Percentiles rank a stretch among this genome's conserved stretches.
Evolutionary conservation across 129 eudicot species (phyloP).

Genomic region (Oenanthe sinensis): DNA sequence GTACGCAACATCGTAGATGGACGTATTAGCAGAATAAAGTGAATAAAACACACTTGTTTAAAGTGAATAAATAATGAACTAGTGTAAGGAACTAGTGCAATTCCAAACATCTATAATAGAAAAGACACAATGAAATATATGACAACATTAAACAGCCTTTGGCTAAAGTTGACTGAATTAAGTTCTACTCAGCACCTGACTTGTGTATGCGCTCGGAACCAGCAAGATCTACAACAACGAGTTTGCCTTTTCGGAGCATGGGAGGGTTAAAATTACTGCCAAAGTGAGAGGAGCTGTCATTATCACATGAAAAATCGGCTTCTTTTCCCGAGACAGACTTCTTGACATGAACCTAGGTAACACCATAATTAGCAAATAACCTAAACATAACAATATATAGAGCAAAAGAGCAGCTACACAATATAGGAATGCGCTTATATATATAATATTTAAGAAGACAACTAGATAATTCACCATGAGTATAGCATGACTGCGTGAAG

Average conservation of each 20-base stretch:
- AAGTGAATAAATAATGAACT: not conserved
- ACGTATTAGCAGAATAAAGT: not conserved
- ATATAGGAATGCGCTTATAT: not conserved
- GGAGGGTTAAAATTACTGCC: conserved; percentile 59
- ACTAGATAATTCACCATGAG: conserved; percentile 57
- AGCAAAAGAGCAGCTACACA: not conserved
- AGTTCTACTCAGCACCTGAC: conserved; percentile 59
- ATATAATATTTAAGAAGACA: not conserved
- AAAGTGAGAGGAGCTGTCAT: conserved; percentile 41
- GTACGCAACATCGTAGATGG: not conserved
- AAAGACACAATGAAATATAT: not conserved
- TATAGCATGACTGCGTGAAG: conserved; percentile 99
- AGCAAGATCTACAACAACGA: conserved; percentile 97
- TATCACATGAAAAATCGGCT: conserved; percentile 51
- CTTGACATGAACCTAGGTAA: conserved; percentile 78
- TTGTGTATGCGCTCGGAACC: conserved; percentile 97
- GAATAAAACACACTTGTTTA: not conserved
- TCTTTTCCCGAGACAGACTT: conserved; percentile 63
- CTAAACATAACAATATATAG: not conserved
- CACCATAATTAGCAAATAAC: conserved; percentile 8
- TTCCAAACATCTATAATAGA: too few species aligned
- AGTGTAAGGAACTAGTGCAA: too few species aligned
- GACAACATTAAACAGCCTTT: not conserved
- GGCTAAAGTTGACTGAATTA: not conserved
- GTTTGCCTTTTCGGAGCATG: conserved; percentile 82